Conservation (phyloP, 1,139 yeast genomes). For the Suhomyces bokatorum region DNA sequence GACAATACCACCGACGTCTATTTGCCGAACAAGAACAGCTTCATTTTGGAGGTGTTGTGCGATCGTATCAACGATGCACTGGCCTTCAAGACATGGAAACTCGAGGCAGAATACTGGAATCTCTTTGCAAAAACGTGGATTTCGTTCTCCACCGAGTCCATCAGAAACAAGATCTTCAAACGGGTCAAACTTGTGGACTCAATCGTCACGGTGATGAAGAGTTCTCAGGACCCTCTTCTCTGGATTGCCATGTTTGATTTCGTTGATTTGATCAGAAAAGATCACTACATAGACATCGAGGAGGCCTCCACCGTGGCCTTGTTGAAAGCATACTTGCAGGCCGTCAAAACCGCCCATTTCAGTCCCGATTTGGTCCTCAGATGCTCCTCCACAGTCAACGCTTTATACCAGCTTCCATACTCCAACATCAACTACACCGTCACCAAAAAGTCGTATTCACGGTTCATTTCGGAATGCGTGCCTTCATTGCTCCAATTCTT, state of each 20-base stretch:
- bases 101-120: conserved; percentile 45
- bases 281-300: conserved; percentile 36
- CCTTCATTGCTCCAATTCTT: conserved; percentile 14
- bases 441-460: conserved; percentile 33
- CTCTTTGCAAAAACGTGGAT: conserved; percentile 46
- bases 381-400: conserved; percentile 28
- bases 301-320: conserved; percentile 27
- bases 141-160: conserved; percentile 21
- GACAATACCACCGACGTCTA: conserved; percentile 36
- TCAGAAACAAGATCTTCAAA: conserved; percentile 36
- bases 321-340: conserved; percentile 19
- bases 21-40: conserved; percentile 62
- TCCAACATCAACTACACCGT: conserved; percentile 27
- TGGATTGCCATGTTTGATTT: conserved; percentile 18
- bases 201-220: conserved; percentile 20
- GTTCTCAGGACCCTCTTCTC: conserved; percentile 11
- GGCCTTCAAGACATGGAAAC: conserved; percentile 43
- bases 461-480: conserved; percentile 25
- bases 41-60: conserved; percentile 64
- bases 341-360: neutral
- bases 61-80: conserved; percentile 61
- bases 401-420: conserved; percentile 29
- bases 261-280: conserved; percentile 20
- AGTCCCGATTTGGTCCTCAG: neutral
- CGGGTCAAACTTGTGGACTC: conserved; percentile 31